These are phyloP conservation scores for Mortierella sp. DNA, from an alignment of 371 early-diverging fungal genomes.

Conservation along the genomic window DNA sequence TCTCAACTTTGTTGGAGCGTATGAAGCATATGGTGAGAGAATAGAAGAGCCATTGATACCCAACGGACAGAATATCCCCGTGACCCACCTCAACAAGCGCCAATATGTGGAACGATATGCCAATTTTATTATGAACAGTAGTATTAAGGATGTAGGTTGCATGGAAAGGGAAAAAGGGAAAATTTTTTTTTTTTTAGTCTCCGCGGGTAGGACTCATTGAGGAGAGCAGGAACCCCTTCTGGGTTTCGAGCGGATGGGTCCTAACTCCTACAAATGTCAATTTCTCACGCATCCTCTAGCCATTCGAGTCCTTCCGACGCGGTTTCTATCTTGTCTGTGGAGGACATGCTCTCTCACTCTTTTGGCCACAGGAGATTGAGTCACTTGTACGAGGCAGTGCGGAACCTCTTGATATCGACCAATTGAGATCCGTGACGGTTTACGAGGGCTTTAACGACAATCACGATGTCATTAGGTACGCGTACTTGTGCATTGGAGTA, in stretches of 20 bases:
- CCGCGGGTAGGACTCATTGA: neutral
- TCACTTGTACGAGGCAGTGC: slow-evolving; percentile 93
- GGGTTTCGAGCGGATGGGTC: neutral
- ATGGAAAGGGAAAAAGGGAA: neutral
- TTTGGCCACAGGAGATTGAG: slow-evolving; percentile 97
- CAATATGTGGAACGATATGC: slow-evolving; percentile 88
- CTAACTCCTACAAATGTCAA: no score
- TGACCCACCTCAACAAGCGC: slow-evolving; percentile 76
- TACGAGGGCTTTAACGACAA: slow-evolving; percentile 79
- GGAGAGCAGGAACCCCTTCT: no score
- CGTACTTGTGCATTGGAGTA: slow-evolving; percentile 23
- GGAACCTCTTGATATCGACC: slow-evolving; percentile 83
- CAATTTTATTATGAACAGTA: slow-evolving; percentile 79
- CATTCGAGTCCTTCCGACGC: slow-evolving; percentile 90
- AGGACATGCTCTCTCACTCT: slow-evolving; percentile 90
- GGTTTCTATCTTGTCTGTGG: slow-evolving; percentile 95
- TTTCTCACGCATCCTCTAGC: slow-evolving; percentile 51
- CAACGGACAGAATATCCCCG: slow-evolving; percentile 76
- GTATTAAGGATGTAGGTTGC: slow-evolving; percentile 42
- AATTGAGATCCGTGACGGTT: slow-evolving; percentile 81
- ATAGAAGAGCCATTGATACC: slow-evolving; percentile 76
- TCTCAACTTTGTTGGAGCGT: slow-evolving; percentile 82
- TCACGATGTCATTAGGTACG: slow-evolving; percentile 65
- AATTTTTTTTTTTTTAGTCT: neutral
- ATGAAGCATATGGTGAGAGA: slow-evolving; percentile 82